Evolutionary conservation across 2,329 filamentous ascomycete genomes (phyloP), one percentile per base, ranked within the genome.

Genomic region (Ophiostoma angusticollis): DNA sequence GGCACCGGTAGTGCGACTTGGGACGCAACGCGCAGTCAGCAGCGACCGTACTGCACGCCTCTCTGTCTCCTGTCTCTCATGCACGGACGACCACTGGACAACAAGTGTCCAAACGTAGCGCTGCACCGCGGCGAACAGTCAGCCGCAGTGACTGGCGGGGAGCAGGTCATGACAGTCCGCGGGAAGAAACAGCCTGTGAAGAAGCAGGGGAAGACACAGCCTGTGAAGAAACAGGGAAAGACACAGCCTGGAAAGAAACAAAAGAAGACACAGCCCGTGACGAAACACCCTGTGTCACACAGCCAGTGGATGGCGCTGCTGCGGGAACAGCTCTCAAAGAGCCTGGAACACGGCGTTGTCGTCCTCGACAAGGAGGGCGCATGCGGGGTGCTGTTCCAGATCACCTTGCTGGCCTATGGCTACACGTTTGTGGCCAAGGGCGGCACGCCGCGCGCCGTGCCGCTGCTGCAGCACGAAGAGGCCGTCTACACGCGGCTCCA

Each of bases 351-450:
- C 22, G 53, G 58, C 3, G 53, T 59, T 21, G 40, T 42, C 2
- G 46, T 36, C 9, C 40, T 64, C 0, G 43, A 48, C 8, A 16
- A 49, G n/a, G 41, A 49, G 21, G 58, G 63, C 5, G 46, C 59
- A 1, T 53, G 57, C 8, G 56, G 61, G 13, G 58, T 56, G 5
- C 47, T 66, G 6, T 67, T 68, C 45, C 50, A 55, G 39, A 48
- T 67, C 4, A 61, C 56, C 8, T 52, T 68, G 28, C 46, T 58
- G 18, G 49, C 43, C 2, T 57, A 65, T 44, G 56, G 61, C 43
- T 68, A 67, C 50, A 63, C 56, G 2, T 59, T 68, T 32, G 50
- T 61, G 21, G 50, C 55, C 35, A 68, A 69, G 47, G 58, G 57
- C 17, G 42, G 33, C 11, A 44, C 42, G 14, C 28, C 23, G 23